Evolutionary conservation across 2,329 filamentous ascomycete species (phyloP), one percentile per base, ranked within the genome.

Genomic region (Xylaria arbuscula): DNA sequence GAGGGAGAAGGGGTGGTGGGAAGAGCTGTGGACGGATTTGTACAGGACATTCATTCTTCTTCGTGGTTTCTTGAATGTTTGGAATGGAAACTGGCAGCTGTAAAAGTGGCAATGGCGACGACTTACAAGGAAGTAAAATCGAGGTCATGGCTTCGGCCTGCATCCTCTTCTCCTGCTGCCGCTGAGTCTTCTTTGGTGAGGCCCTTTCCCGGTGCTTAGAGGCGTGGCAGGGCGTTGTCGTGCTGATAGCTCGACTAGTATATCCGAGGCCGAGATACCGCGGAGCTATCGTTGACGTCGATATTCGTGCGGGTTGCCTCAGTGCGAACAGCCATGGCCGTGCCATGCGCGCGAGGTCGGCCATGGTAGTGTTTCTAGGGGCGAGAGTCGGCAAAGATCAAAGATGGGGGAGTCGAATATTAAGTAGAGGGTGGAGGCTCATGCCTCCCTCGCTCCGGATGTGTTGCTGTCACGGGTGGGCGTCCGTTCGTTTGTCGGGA

Each of bases 101-200:
- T 17, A 45, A 22, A 32, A 17, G 13, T 24, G n/a, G 1, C n/a
- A 15, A 13, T 5, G 17, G 48, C 19, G 24, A 34, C 45, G 10
- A 73, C 75, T 72, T 59, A 76, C 74, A 45, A 19, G 74, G 74
- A 50, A 74, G 42, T 22, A 76, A 34, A 19, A 72, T 54, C 11
- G 62, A 57, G 11, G 66, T 8, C 51, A 13, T 66, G 22, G 55
- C 17, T 69, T 58, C 10, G 40, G n/a, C n/a, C 68, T 32, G 50
- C 8, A 13, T 36, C 2, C 1, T 59, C 42, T 57, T 1, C 36
- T 34, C 28, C 6, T 22, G 1, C 9, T 32, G 9, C 3, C 17
- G 24, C 7, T 17, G 58, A 15, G 0, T 1, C 13, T 42, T 13
- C 38, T 5, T 42, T 5, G 13, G 4, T 15, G 9, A 5, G 11